Percentiles rank a stretch among this genome's conserved stretches.
Evolutionary conservation across 73 alveolate genomes (phyloP).

Genomic region (Paramecium sonneborni): DNA sequence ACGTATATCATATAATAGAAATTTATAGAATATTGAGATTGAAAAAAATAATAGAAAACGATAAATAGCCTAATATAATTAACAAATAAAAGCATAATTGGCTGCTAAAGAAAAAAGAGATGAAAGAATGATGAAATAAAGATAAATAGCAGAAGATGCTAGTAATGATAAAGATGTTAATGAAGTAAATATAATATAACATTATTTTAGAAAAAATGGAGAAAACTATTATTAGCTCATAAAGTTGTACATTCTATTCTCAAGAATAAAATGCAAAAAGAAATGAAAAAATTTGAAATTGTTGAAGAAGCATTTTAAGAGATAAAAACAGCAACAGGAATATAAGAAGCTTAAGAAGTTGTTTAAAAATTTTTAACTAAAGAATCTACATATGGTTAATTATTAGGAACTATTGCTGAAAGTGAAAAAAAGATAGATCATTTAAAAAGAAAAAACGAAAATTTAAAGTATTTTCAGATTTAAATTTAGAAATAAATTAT

Average conservation of each 20-base stretch:
- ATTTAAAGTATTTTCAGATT: slow-evolving; percentile 41
- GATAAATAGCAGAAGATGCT: slow-evolving; percentile 72
- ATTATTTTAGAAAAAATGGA: slow-evolving; percentile 74
- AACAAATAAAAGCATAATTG: slow-evolving; percentile 50
- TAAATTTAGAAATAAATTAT: slow-evolving; percentile 27
- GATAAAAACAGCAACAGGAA: slow-evolving; percentile 85
- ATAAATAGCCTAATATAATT: slow-evolving; percentile 52
- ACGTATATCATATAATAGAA: not conserved
- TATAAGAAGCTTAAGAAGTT: slow-evolving; percentile 84
- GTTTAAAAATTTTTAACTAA: slow-evolving; percentile 84
- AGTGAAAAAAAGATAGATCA: slow-evolving; percentile 84
- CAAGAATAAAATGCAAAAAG: slow-evolving; percentile 88
- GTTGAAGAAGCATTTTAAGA: slow-evolving; percentile 86
- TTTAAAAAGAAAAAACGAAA: slow-evolving; percentile 77
- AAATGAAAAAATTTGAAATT: slow-evolving; percentile 79
- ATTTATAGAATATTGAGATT: slow-evolving; percentile 41
- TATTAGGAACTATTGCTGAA: slow-evolving; percentile 80
- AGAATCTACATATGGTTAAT: slow-evolving; percentile 84
- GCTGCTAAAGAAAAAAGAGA: slow-evolving; percentile 69
- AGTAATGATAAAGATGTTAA: slow-evolving; percentile 70
- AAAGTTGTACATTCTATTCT: slow-evolving; percentile 79
- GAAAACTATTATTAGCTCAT: slow-evolving; percentile 75
- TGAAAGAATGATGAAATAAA: slow-evolving; percentile 54
- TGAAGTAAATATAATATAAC: slow-evolving; percentile 39
- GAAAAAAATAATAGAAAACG: slow-evolving; percentile 64